These are phyloP conservation scores for Amylocarpus encephaloides DNA, from an alignment of 2,329 filamentous ascomycete species.

Conservation along the genomic window DNA sequence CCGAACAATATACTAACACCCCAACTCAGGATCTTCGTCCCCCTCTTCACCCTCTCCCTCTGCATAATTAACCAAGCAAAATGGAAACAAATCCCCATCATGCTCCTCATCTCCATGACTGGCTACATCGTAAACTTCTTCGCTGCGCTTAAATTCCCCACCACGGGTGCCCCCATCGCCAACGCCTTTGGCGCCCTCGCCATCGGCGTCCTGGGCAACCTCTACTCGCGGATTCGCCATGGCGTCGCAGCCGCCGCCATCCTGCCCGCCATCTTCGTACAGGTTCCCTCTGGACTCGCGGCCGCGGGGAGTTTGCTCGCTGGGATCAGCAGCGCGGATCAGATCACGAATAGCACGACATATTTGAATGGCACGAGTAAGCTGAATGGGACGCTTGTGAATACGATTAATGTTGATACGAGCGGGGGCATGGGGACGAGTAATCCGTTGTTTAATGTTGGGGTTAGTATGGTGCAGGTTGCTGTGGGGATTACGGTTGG, in stretches of 20 bases:
- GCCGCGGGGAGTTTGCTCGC: conserved; percentile 52
- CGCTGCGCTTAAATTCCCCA: conserved; percentile 56
- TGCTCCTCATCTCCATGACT: conserved; percentile 65
- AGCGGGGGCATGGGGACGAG: conserved; percentile 26
- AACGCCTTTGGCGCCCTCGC: conserved; percentile 71
- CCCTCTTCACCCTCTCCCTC: conserved; percentile 65
- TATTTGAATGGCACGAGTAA: conserved; percentile 26
- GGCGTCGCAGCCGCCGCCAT: conserved; percentile 75
- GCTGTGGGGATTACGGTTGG: conserved; percentile 39
- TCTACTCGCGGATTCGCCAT: conserved; percentile 58
- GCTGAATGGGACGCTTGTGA: conserved; percentile 25
- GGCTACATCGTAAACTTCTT: conserved; percentile 76
- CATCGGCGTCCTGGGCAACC: conserved; percentile 70
- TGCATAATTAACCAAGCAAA: conserved; percentile 75
- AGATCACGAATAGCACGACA: conserved; percentile 37
- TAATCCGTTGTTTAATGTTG: conserved; percentile 36
- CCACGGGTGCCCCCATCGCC: conserved; percentile 62
- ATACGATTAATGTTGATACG: not conserved
- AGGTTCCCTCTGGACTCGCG: conserved; percentile 57
- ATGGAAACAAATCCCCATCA: conserved; percentile 72
- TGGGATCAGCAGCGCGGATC: conserved; percentile 50
- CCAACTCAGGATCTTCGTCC: conserved; percentile 55
- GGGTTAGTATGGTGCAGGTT: conserved; percentile 36
- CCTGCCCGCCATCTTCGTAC: conserved; percentile 77
- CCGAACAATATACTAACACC: no score